Base-by-base conservation (phyloP, 1,284 basidiomycete species). In the Fistulina hepatica region DNA sequence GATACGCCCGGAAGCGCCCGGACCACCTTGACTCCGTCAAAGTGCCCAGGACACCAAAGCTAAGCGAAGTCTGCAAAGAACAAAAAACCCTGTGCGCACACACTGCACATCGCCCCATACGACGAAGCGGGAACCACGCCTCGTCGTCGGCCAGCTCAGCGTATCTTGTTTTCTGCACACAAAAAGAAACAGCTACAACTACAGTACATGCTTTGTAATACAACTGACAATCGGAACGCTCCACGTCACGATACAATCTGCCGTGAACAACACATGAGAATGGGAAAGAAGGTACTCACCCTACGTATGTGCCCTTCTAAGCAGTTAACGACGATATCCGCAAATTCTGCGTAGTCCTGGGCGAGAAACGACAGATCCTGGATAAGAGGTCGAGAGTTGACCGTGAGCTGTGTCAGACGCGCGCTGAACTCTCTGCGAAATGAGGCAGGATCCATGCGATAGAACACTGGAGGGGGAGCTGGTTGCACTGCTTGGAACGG, bases 331-430 rank as follows among this genome's bases (percentile, higher is more conserved):
- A 97, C 82, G 37, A 90, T 75, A 42, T 81, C 75, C 47, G 86
- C 79, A 61, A 81, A 71, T 44, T 83, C 77, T 39, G 76, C 67
- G 55, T 85, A 81, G 44, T 94, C 84, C 65, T 91, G 84, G 23
- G 95, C 93, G 52, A 91, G 76, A 68, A 94, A 77, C 21, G 94
- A 97, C n/a, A 98, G 65, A 45, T 76, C 76, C 61, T 94, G 92
- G 51, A 99, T 99, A 48, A 97, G 81, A 11, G 91, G 88, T 55
- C 93, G 83, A 48, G 92, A 95, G 63, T 98, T 99, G 68, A 94
- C 81, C 28, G 81, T 92, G 45, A 98, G 79, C 49, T 84, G 76
- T 52, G 77, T 69, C 42, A 97, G 77, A 43, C 89, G 81, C 34
- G 67, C 60, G 46, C 73, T 61, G 61, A 83, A 91, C 59, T 88